Base-by-base conservation (phyloP, 495 filamentous ascomycete genomes). In the Penicillium argentinense region DNA sequence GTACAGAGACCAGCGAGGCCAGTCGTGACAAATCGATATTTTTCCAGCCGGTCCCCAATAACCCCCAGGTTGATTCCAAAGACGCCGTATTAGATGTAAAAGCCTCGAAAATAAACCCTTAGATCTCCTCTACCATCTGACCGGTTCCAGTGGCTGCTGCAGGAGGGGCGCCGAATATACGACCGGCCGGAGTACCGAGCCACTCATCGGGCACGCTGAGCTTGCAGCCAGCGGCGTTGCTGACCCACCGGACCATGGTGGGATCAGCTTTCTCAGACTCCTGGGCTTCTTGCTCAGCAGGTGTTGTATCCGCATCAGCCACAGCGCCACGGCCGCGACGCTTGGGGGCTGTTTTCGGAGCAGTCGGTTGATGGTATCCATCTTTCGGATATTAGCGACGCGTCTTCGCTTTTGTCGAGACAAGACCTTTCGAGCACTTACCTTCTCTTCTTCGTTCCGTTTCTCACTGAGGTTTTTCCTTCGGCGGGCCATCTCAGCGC, bases 391-490 rank as follows among this genome's bases (percentile, higher is more conserved):
- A 30, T 57, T 19, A 57, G 49, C 18, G 4, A 19, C 27, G 12
- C 18, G 17, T 5, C 9, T 32, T 8, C 42, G 38, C 22, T 13
- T 25, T 17, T 29, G 11, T 47, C 4, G 21, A 39, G n/a, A n/a
- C n/a, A n/a, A n/a, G n/a, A n/a, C n/a, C n/a, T 9, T 9, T 27
- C 8, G n/a, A 29, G 3, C 1, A 44, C 62, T 11, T 72, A 90
- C 91, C 83, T 98, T 98, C 72, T 97, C 95, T 73, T 98, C 95
- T 61, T 98, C 95, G 46, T 96, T 93, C 19, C 93, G 87, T 76
- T 97, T 96, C 63, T 97, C 93, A 53, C 87, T 93, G n/a, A 98
- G 78, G 54, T 97, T 97, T 64, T 96, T 95, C 39, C 93, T 75
- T 24, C 93, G 85, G 13, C 93, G 78, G 19, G 93, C 93, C 93